phyloP scores from a whole-genome alignment of 176 grass and related monocot genomes.

The Aechmea fasciata region DNA sequence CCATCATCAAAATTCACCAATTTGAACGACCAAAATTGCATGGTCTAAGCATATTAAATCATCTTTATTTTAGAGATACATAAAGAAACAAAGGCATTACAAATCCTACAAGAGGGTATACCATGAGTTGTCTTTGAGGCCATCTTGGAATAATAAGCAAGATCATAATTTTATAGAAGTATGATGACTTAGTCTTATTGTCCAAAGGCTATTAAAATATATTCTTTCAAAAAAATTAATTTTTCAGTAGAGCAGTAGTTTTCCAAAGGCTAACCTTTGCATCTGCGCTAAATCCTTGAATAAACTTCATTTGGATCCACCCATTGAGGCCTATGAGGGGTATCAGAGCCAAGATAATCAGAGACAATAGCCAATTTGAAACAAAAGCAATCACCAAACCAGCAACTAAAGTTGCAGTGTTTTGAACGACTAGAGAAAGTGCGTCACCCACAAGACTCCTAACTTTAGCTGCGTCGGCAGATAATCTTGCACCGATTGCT shows the following conservation, averaged over 20 bases:
- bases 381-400: slow-evolving; percentile 77
- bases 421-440: slow-evolving; percentile 76
- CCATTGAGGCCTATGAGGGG: slow-evolving; percentile 85
- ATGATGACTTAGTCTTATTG: neutral
- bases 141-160: neutral
- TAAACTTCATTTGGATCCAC: slow-evolving; percentile 86
- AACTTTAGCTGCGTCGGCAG: slow-evolving; percentile 71
- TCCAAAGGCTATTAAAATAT: neutral
- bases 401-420: slow-evolving; percentile 61
- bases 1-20: slow-evolving; percentile 5
- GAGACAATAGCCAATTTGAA: slow-evolving; percentile 72
- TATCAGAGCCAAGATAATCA: slow-evolving; percentile 77
- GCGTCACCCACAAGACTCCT: slow-evolving; percentile 79
- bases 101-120: neutral
- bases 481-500: slow-evolving; percentile 71
- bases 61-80: slow-evolving; percentile 1
- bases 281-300: slow-evolving; percentile 82
- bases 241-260: neutral
- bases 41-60: neutral
- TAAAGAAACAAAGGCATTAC: slow-evolving; percentile 4
- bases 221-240: no score
- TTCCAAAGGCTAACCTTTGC: slow-evolving; percentile 41
- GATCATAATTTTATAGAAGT: neutral
- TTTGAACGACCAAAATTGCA: neutral
- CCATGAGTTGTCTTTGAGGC: neutral